Conservation (phyloP, 2,329 filamentous ascomycete genomes). For the Cladophialophora carrionii region DNA sequence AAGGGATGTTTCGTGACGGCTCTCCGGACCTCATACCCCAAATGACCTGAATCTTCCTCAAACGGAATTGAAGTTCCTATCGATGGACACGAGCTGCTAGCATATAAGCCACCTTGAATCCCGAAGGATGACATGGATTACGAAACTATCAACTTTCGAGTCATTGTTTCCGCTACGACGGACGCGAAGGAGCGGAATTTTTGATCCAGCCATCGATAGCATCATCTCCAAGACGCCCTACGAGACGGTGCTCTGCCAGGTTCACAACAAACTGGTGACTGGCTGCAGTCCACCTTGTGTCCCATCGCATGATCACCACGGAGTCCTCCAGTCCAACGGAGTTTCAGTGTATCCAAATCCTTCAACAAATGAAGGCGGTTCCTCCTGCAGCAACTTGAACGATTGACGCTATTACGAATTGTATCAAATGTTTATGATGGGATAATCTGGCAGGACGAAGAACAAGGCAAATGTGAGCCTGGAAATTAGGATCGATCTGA, state of each 20-base stretch:
- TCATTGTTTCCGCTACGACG: not conserved
- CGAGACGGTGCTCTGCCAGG: no score
- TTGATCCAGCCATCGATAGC: not conserved
- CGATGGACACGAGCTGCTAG: not conserved
- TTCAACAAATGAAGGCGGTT: not conserved
- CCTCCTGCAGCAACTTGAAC: not conserved
- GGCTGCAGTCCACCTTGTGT: not conserved
- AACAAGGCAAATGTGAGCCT: not conserved
- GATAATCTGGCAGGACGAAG: not conserved
- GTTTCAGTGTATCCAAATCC: not conserved
- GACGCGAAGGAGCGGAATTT: not conserved
- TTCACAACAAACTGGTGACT: not conserved
- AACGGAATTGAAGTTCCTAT: not conserved
- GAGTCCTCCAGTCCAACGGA: not conserved
- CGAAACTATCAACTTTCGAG: not conserved
- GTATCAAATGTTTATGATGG: not conserved
- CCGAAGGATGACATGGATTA: not conserved
- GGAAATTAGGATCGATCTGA: not conserved
- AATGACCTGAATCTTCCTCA: not conserved
- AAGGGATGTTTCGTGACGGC: conserved; percentile 41
- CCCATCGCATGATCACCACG: not conserved
- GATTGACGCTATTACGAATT: not conserved
- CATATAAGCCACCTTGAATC: not conserved
- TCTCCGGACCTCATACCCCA: not conserved
- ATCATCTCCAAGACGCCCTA: not conserved